Evolutionary conservation across 2,329 filamentous ascomycete genomes (phyloP).

Genomic region (Trichoderma afroharzianum): DNA sequence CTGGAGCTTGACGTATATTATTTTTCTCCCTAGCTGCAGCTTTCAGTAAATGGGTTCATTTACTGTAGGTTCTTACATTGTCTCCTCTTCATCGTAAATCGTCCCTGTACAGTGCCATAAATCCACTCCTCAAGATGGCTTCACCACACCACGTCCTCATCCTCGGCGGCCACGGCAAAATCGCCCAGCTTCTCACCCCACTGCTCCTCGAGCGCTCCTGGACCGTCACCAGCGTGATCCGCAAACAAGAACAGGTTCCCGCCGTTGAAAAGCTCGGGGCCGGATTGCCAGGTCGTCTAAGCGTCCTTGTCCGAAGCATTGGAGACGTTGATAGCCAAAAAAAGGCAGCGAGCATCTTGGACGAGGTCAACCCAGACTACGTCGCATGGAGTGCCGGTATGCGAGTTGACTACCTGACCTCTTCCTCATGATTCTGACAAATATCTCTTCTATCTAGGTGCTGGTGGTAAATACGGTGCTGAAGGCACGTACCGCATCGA

Average conservation of each 20-base stretch:
- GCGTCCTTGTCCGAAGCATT: constrained; percentile 66
- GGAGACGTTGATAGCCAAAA: constrained; percentile 64
- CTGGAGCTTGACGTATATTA: not conserved
- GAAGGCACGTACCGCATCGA: constrained; percentile 57
- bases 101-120: not conserved
- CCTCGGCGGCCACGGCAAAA: constrained; percentile 77
- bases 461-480: constrained; percentile 56
- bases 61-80: not conserved
- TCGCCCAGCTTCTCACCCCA: constrained; percentile 71
- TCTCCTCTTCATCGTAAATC: not conserved
- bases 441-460: constrained; percentile 43
- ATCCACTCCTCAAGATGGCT: not conserved
- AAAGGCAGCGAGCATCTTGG: constrained; percentile 60
- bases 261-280: constrained; percentile 60
- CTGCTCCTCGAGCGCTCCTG: constrained; percentile 70
- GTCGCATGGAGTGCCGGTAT: constrained; percentile 66
- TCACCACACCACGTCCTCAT: constrained; percentile 57
- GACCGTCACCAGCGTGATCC: constrained; percentile 75
- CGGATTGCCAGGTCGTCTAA: constrained; percentile 59
- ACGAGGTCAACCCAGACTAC: constrained; percentile 59
- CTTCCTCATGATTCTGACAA: no score
- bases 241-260: constrained; percentile 63
- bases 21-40: not conserved
- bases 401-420: no score
- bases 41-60: not conserved